Conservation (phyloP, 2,329 filamentous ascomycete genomes). For the Colletotrichum sp. region DNA sequence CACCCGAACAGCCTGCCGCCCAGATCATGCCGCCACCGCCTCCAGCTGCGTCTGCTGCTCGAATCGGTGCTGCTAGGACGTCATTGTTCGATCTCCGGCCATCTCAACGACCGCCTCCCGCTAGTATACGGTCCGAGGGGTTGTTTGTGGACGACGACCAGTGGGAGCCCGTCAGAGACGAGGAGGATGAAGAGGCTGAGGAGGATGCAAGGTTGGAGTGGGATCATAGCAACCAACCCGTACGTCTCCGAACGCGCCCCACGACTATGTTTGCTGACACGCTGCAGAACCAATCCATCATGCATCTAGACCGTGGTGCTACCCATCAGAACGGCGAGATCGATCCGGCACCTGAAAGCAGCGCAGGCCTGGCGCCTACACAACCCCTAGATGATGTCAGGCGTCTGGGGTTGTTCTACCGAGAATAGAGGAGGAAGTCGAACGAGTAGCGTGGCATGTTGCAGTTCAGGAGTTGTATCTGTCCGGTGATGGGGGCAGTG, state of each 20-base stretch:
- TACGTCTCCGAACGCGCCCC: conserved; percentile 41
- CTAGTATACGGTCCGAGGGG: conserved; percentile 68
- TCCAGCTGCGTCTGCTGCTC: conserved; percentile 24
- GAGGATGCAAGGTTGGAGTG: conserved; percentile 74
- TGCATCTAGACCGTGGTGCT: conserved; percentile 47
- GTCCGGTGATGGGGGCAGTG: background rate
- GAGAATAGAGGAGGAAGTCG: conserved; percentile 26
- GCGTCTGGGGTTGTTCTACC: conserved; percentile 45
- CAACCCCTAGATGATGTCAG: conserved; percentile 74
- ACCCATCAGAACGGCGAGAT: conserved; percentile 28
- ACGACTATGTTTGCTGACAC: conserved; percentile 30
- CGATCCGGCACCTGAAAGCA: conserved; percentile 28
- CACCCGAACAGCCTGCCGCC: conserved; percentile 26
- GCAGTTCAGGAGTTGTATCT: background rate
- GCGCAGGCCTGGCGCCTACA: conserved; percentile 66
- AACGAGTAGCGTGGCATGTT: conserved; percentile 35
- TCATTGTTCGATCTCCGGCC: conserved; percentile 51
- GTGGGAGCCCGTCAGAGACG: conserved; percentile 73
- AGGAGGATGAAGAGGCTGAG: conserved; percentile 66
- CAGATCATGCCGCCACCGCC: conserved; percentile 33
- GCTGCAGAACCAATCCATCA: conserved; percentile 46
- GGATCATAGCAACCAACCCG: conserved; percentile 71
- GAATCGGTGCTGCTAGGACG: conserved; percentile 15
- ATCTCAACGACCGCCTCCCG: conserved; percentile 58
- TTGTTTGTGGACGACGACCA: conserved; percentile 79